A percentile compares a stretch with the other conserved stretches of the same genome.
phyloP scores from a whole-genome alignment of 2,329 filamentous ascomycete genomes.

The Delphinella strobiligena region DNA sequence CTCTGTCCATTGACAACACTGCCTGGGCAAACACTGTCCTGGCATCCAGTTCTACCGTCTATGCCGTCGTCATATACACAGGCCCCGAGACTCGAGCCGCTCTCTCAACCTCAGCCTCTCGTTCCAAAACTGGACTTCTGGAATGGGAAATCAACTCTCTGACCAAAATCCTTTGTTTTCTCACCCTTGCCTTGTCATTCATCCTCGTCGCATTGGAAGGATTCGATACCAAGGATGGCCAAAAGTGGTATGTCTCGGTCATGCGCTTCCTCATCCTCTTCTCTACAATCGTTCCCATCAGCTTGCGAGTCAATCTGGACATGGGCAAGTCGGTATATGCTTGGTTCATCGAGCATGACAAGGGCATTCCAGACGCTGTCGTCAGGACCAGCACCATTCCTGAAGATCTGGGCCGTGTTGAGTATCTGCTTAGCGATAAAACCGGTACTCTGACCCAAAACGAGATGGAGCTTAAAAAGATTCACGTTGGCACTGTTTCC shows the following conservation, averaged over 20 bases:
- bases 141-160: constrained; percentile 96
- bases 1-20: constrained; percentile 89
- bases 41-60: constrained; percentile 77
- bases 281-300: constrained; percentile 98
- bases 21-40: constrained; percentile 98
- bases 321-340: constrained; percentile 96
- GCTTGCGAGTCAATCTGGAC: constrained; percentile 88
- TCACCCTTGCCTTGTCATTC: constrained; percentile 78
- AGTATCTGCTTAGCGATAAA: constrained; percentile 94
- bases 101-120: constrained; percentile 78
- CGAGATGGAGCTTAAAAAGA: constrained; percentile 76
- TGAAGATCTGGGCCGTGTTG: constrained; percentile 87
- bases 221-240: constrained; percentile 53
- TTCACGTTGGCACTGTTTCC: constrained; percentile 94
- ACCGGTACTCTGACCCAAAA: constrained; percentile 97
- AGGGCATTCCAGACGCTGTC: constrained; percentile 80
- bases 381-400: constrained; percentile 96
- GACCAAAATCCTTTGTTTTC: constrained; percentile 85
- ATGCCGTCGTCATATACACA: constrained; percentile 88
- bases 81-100: constrained; percentile 89
- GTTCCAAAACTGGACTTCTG: constrained; percentile 85
- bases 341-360: constrained; percentile 84
- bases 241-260: constrained; percentile 88
- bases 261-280: constrained; percentile 97
- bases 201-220: constrained; percentile 80